A percentile compares a stretch with the other conserved stretches of the same genome.
These are phyloP conservation scores for Blastomyces gilchristii DNA, from an alignment of 2,329 filamentous ascomycete species.

Conservation along the genomic window DNA sequence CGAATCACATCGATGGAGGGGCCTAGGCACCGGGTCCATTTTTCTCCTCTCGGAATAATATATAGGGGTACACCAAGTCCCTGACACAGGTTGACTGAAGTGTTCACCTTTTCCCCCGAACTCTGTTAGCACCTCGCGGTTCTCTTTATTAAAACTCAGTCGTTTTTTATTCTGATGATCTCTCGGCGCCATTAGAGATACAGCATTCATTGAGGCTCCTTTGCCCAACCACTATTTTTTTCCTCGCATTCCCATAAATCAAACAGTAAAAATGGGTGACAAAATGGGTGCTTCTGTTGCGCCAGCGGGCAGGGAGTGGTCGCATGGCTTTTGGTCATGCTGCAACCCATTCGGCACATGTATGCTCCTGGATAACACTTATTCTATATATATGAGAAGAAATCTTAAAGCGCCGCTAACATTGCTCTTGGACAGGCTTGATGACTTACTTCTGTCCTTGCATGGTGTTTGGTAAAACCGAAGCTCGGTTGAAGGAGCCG, in stretches of 20 bases:
- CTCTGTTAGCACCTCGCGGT: background rate
- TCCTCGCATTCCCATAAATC: background rate
- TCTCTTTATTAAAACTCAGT: background rate
- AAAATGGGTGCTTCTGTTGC: background rate
- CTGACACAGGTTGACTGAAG: background rate
- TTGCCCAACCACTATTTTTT: background rate
- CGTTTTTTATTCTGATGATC: background rate
- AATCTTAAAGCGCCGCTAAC: background rate
- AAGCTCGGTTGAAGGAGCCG: slow-evolving; percentile 25
- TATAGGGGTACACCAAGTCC: background rate
- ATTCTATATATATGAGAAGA: background rate
- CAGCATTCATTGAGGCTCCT: background rate
- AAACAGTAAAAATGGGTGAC: slow-evolving; percentile 2
- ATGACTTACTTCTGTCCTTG: slow-evolving; percentile 24
- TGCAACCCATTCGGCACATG: slow-evolving; percentile 25
- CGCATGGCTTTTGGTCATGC: slow-evolving; percentile 26
- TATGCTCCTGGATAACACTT: slow-evolving; percentile 12
- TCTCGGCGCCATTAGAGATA: background rate
- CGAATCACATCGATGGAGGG: background rate
- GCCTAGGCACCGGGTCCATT: background rate
- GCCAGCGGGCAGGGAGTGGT: slow-evolving; percentile 20
- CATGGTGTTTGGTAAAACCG: slow-evolving; percentile 25
- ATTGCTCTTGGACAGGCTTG: slow-evolving; percentile 18
- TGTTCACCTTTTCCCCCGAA: background rate
- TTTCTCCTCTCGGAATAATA: background rate